Conservation (phyloP, 73 alveolate species). For the Paramecium tetraurelia region DNA sequence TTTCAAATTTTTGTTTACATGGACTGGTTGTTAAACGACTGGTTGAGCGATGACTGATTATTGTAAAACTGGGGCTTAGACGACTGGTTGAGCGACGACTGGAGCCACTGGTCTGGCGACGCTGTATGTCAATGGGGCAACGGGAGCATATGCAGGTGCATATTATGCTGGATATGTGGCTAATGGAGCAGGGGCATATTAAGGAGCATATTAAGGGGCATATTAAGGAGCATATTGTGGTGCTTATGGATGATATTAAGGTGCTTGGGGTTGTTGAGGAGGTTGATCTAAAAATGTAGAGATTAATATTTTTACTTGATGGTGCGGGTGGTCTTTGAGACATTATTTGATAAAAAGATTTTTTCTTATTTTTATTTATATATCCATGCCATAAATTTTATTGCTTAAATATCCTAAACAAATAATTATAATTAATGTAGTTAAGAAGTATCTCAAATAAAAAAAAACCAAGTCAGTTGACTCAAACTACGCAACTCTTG, state of each 20-base stretch:
- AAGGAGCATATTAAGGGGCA: neutral
- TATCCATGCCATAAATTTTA: neutral
- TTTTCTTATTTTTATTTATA: neutral
- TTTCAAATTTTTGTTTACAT: neutral
- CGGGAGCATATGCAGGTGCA: slow-evolving; percentile 4
- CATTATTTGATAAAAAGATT: neutral
- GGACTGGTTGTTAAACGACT: neutral
- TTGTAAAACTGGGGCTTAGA: neutral
- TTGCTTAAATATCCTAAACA: neutral
- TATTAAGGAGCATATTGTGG: neutral
- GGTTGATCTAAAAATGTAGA: neutral
- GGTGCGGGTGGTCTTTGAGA: slow-evolving; percentile 24
- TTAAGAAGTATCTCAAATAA: slow-evolving; percentile 35
- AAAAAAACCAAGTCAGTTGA: neutral
- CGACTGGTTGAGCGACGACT: slow-evolving; percentile 6
- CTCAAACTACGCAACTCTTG: neutral
- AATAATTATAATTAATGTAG: neutral
- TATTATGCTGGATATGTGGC: neutral
- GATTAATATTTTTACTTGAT: neutral
- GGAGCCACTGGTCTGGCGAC: slow-evolving; percentile 15
- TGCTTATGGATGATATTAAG: neutral
- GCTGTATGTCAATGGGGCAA: neutral
- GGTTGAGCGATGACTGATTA: neutral
- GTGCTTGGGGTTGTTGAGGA: slow-evolving; percentile 31
- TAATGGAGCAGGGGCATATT: neutral